These are phyloP conservation scores for Astrothelium macrocarpum DNA, from an alignment of 495 filamentous ascomycete species.

Conservation along the genomic window DNA sequence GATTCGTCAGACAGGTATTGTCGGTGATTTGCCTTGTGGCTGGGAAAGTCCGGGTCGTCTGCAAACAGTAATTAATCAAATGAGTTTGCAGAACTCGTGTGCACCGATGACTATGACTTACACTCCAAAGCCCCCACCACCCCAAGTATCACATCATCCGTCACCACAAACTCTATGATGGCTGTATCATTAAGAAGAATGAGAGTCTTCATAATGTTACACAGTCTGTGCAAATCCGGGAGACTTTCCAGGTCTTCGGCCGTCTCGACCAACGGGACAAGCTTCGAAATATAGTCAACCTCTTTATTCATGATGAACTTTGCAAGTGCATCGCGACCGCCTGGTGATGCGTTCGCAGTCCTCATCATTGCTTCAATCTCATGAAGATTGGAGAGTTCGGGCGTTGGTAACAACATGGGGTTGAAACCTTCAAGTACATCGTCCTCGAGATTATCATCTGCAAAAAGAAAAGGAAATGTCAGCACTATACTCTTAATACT, in stretches of 20 bases:
- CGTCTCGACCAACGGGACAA: slow-evolving; percentile 71
- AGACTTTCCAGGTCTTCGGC: slow-evolving; percentile 89
- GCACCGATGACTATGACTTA: slow-evolving; percentile 30
- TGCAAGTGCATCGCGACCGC: slow-evolving; percentile 76
- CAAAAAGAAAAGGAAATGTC: too few relatives aligned
- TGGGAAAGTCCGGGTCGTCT: slow-evolving; percentile 98
- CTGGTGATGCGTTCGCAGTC: slow-evolving; percentile 57
- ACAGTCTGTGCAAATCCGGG: slow-evolving; percentile 75
- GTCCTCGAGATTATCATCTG: slow-evolving; percentile 86
- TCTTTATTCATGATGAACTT: slow-evolving; percentile 78
- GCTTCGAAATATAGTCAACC: slow-evolving; percentile 64
- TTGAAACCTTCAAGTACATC: slow-evolving; percentile 63
- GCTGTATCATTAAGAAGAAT: slow-evolving; percentile 88
- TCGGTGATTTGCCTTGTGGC: slow-evolving; percentile 93
- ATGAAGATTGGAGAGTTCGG: slow-evolving; percentile 65
- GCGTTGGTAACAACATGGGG: slow-evolving; percentile 62
- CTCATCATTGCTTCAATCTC: slow-evolving; percentile 80
- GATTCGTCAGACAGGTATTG: slow-evolving; percentile 83
- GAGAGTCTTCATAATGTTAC: slow-evolving; percentile 96
- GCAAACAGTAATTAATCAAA: slow-evolving; percentile 13
- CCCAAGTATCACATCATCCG: slow-evolving; percentile 77
- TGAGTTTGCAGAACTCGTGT: background rate
- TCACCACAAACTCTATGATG: slow-evolving; percentile 89
- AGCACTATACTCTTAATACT: too few relatives aligned
- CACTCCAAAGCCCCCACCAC: slow-evolving; percentile 95